Evolutionary conservation across 2,329 filamentous ascomycete species (phyloP).

Genomic region (Aaosphaeria pasadenensis): DNA sequence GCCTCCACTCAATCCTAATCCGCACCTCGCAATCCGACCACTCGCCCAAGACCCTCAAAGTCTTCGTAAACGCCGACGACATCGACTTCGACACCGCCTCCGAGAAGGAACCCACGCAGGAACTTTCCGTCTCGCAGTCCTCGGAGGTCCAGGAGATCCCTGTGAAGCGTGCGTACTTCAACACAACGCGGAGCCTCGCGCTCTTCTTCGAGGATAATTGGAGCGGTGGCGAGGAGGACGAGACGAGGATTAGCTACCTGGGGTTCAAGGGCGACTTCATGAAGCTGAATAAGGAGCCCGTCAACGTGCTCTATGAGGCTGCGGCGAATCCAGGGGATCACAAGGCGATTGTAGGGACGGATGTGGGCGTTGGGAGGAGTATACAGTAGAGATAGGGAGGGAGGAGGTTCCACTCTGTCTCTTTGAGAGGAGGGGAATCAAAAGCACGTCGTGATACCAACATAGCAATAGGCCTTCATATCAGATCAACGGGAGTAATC

Average conservation of each 20-base stretch:
- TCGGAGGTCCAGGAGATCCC: slow-evolving; percentile 82
- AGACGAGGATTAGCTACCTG: slow-evolving; percentile 75
- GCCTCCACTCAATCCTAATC: slow-evolving; percentile 84
- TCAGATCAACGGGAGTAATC: too few species aligned
- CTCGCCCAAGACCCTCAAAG: slow-evolving; percentile 78
- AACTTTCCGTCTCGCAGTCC: slow-evolving; percentile 72
- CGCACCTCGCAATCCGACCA: slow-evolving; percentile 69
- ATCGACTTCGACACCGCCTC: slow-evolving; percentile 79
- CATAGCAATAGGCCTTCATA: too few species aligned
- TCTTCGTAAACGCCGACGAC: slow-evolving; percentile 82
- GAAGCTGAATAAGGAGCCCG: slow-evolving; percentile 75
- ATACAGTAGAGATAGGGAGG: slow-evolving; percentile 19
- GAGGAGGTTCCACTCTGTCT: too few species aligned
- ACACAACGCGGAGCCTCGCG: slow-evolving; percentile 74
- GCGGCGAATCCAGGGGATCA: slow-evolving; percentile 91
- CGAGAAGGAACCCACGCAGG: slow-evolving; percentile 69
- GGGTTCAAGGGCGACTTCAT: slow-evolving; percentile 96
- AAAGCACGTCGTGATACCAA: too few species aligned
- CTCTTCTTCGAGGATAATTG: slow-evolving; percentile 95
- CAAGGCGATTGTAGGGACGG: slow-evolving; percentile 46
- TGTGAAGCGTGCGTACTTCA: slow-evolving; percentile 85
- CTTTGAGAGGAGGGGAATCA: too few species aligned
- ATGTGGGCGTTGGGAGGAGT: slow-evolving; percentile 33
- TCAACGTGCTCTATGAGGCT: slow-evolving; percentile 88
- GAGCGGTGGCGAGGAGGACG: slow-evolving; percentile 69